Percentiles rank a stretch among this genome's conserved stretches.
Conservation (phyloP, 2,329 filamentous ascomycete genomes). For the Paramyrothecium sp. region DNA sequence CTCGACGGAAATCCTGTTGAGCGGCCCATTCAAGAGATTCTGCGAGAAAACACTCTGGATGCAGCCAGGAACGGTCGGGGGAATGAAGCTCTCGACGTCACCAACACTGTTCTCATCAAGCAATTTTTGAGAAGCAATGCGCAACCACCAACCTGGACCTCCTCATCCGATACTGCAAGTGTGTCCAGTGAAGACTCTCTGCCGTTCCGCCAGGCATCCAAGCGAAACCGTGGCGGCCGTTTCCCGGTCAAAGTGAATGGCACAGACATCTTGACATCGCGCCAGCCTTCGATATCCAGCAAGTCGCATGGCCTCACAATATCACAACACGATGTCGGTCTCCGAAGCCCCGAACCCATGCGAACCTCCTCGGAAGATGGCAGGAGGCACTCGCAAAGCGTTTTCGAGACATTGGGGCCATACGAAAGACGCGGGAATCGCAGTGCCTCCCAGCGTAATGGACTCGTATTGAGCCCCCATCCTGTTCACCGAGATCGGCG, state of each 20-base stretch:
- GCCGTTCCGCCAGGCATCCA: not conserved
- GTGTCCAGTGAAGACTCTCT: not conserved
- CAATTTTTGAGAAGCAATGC: not conserved
- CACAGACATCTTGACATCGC: not conserved
- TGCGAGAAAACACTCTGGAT: not conserved
- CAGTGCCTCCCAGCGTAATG: not conserved
- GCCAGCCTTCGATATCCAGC: not conserved
- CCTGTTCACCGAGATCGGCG: not conserved
- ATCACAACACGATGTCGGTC: not conserved
- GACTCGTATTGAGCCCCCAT: not conserved
- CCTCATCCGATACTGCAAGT: not conserved
- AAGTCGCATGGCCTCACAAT: not conserved
- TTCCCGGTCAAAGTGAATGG: not conserved
- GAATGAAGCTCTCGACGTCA: not conserved
- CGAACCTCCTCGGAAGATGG: not conserved
- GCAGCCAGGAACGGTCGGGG: not conserved
- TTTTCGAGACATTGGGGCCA: not conserved
- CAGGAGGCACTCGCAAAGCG: not conserved
- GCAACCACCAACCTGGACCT: not conserved
- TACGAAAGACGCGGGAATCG: not conserved
- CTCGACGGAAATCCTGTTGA: not conserved
- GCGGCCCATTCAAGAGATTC: not conserved
- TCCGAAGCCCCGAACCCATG: not conserved
- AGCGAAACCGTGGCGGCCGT: not conserved
- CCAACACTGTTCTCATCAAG: not conserved